Conservation (phyloP, 257 asterid species). For the Hygrophila difformis region DNA sequence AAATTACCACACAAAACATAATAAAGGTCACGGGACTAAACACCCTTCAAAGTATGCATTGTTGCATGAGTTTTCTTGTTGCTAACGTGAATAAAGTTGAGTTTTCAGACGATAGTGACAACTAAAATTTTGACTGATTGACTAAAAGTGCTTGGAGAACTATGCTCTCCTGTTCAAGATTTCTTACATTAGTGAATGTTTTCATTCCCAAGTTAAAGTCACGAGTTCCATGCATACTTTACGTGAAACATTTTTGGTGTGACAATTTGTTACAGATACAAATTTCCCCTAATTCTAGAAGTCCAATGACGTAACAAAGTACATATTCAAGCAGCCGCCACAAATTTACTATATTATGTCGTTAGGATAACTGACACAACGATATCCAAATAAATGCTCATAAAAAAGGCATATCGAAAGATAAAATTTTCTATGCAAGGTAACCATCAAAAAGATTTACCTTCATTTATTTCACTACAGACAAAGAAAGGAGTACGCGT, state of each 20-base stretch:
- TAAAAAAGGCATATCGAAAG: neutral
- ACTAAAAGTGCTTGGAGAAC: too few relatives aligned
- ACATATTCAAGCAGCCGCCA: slow-evolving; percentile 2
- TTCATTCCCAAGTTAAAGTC: neutral
- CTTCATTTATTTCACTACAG: too few relatives aligned
- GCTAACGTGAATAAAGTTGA: too few relatives aligned
- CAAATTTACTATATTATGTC: neutral
- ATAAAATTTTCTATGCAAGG: too few relatives aligned
- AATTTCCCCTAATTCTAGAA: neutral
- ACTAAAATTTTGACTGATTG: too few relatives aligned
- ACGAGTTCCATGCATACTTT: neutral
- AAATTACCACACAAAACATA: slow-evolving; percentile 4
- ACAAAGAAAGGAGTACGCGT: too few relatives aligned
- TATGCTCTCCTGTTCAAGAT: too few relatives aligned
- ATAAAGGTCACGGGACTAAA: too few relatives aligned
- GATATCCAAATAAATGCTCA: slow-evolving; percentile 1
- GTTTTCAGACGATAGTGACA: too few relatives aligned
- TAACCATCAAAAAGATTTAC: too few relatives aligned
- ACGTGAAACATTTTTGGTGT: neutral
- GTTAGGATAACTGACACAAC: neutral
- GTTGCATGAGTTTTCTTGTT: too few relatives aligned
- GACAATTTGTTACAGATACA: neutral
- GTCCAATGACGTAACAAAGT: neutral
- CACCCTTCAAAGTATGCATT: too few relatives aligned
- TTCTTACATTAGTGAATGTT: neutral